Evolutionary conservation across 129 eudicot genomes (phyloP).

Genomic region (Flaveria bidentis): DNA sequence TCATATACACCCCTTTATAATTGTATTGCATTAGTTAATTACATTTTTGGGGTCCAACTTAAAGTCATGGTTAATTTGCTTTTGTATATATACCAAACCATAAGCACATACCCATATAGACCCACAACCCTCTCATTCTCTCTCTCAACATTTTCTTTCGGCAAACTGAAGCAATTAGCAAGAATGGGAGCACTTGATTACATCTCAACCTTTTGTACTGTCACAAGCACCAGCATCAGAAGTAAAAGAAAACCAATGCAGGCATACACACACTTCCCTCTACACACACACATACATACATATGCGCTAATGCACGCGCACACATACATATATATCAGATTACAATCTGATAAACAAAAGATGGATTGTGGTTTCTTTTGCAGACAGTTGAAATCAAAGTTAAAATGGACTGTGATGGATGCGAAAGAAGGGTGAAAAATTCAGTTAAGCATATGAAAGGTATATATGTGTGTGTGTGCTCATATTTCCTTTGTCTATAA

Average conservation of each 20-base stretch:
- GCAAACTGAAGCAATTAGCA: constrained; percentile 19
- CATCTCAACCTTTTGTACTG: constrained; percentile 77
- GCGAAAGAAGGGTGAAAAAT: constrained; percentile 89
- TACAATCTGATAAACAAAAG: constrained; percentile 23
- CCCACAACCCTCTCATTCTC: constrained; percentile 25
- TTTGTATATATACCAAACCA: constrained; percentile 43
- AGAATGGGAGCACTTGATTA: constrained; percentile 94
- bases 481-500: neutral
- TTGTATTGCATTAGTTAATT: constrained; percentile 15
- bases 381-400: constrained; percentile 97
- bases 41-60: constrained; percentile 30
- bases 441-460: constrained; percentile 86
- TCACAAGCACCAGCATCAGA: constrained; percentile 73
- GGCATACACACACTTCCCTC: constrained; percentile 41
- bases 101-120: constrained; percentile 28
- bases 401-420: constrained; percentile 97
- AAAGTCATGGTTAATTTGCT: constrained; percentile 19
- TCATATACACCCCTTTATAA: neutral
- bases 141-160: constrained; percentile 21
- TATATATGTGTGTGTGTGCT: neutral
- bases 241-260: constrained; percentile 76
- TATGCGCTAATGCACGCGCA: too few relatives aligned
- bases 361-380: constrained; percentile 11
- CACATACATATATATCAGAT: neutral
- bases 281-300: neutral